A percentile compares a stretch with the other conserved stretches of the same genome.
These are phyloP conservation scores for Fusarium abutilonis DNA, from an alignment of 2,329 filamentous ascomycete species.

Conservation along the genomic window DNA sequence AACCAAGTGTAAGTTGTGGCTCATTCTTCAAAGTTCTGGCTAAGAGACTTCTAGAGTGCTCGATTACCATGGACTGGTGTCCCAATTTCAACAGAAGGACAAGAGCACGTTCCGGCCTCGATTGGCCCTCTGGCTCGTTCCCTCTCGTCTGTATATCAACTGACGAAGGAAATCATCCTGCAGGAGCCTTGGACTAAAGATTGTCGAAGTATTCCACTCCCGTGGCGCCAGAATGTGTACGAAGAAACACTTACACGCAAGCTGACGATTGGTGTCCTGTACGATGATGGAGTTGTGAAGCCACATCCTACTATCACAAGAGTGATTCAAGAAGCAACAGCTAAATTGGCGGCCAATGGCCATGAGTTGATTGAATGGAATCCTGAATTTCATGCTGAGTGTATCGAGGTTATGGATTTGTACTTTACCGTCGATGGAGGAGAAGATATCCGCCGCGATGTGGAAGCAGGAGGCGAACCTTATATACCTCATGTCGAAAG, in stretches of 20 bases:
- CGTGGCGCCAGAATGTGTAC: constrained; percentile 62
- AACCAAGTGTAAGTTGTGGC: constrained; percentile 41
- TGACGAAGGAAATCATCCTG: constrained; percentile 59
- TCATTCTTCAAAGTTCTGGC: fast-evolving
- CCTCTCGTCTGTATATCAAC: constrained; percentile 56
- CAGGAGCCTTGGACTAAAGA: constrained; percentile 64
- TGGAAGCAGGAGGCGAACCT: constrained; percentile 66
- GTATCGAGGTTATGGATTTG: constrained; percentile 66
- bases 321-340: constrained; percentile 52
- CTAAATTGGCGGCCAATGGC: constrained; percentile 55
- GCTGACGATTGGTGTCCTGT: constrained; percentile 60
- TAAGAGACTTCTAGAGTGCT: constrained; percentile 55
- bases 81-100: constrained; percentile 69
- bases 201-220: constrained; percentile 61
- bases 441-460: constrained; percentile 67
- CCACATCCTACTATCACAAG: constrained; percentile 64
- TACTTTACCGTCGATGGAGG: constrained; percentile 72
- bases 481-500: constrained; percentile 67
- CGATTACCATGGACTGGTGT: constrained; percentile 68
- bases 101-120: constrained; percentile 71
- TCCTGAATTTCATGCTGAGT: constrained; percentile 61
- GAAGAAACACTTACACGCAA: constrained; percentile 53
- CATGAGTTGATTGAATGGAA: constrained; percentile 67
- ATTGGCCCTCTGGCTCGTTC: constrained; percentile 67
- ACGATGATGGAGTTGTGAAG: constrained; percentile 64